phyloP scores from a whole-genome alignment of 495 filamentous ascomycete genomes.

The Penicillium roqueforti region DNA sequence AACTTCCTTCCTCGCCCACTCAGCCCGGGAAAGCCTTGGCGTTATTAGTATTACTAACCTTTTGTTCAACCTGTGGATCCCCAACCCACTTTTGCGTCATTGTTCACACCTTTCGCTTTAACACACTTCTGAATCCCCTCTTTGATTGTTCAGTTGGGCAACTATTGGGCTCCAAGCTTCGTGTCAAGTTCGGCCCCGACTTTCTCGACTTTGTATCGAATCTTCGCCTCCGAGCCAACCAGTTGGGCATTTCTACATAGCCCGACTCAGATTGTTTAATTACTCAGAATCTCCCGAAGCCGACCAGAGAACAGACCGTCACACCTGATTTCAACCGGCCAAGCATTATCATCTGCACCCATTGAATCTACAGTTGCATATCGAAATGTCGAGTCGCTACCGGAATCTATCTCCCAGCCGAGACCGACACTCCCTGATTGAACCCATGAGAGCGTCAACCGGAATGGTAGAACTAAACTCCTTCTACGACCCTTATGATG shows the following conservation, averaged over 20 bases:
- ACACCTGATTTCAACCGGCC: neutral
- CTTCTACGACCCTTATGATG: conserved; percentile 35
- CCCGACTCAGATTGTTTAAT: neutral
- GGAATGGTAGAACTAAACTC: conserved; percentile 40
- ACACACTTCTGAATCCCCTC: conserved; percentile 3
- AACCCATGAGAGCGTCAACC: conserved; percentile 48
- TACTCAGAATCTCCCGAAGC: neutral
- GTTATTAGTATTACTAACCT: neutral
- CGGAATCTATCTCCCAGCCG: conserved; percentile 33
- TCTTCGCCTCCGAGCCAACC: conserved; percentile 1
- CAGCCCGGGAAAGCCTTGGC: neutral
- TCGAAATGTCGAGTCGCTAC: conserved; percentile 19
- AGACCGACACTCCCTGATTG: conserved; percentile 28
- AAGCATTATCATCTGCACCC: neutral
- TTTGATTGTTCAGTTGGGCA: conserved; percentile 9
- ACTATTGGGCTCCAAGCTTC: conserved; percentile 11
- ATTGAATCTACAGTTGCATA: neutral
- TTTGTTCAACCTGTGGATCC: conserved; percentile 3
- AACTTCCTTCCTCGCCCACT: no score
- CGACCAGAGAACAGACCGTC: neutral
- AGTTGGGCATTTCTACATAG: conserved; percentile 7
- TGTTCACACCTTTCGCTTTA: conserved; percentile 3
- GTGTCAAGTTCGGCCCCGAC: conserved; percentile 14
- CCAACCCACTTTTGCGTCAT: conserved; percentile 23
- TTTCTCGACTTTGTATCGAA: conserved; percentile 1